A percentile compares a stretch with the other conserved stretches of the same genome.
phyloP scores from a whole-genome alignment of 164 flowering plant species.

The Annona cherimola region DNA sequence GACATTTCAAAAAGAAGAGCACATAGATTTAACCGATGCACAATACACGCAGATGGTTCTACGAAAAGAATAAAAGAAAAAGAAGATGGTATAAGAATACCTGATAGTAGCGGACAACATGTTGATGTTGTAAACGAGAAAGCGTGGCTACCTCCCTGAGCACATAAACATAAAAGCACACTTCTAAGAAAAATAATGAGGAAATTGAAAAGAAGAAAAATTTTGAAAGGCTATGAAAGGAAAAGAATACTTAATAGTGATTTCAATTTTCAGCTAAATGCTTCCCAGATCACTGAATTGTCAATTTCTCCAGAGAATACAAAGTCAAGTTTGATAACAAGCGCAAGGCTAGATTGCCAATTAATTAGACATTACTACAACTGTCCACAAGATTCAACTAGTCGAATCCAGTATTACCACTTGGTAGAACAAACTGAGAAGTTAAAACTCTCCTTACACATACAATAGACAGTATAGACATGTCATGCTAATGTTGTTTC shows the following conservation, averaged over 20 bases:
- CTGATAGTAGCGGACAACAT: constrained; percentile 99
- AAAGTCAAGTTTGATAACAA: too few species aligned
- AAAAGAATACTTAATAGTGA: background rate
- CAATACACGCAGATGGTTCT: background rate
- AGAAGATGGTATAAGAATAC: constrained; percentile 26
- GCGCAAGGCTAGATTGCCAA: too few species aligned
- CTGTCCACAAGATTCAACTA: too few species aligned
- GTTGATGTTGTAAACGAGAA: constrained; percentile 97
- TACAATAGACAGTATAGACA: too few species aligned
- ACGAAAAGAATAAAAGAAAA: background rate
- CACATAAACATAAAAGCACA: constrained; percentile 24
- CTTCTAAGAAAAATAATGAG: constrained; percentile 1
- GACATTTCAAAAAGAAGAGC: background rate
- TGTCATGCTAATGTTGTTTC: too few species aligned
- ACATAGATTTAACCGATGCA: background rate
- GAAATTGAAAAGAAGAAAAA: background rate
- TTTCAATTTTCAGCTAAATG: background rate
- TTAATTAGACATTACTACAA: too few species aligned
- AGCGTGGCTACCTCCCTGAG: constrained; percentile 97
- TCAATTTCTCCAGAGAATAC: too few species aligned
- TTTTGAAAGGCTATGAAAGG: background rate
- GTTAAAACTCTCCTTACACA: too few species aligned
- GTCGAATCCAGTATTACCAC: too few species aligned
- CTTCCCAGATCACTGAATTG: background rate
- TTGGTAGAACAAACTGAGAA: too few species aligned